Evolutionary conservation across 495 filamentous ascomycete genomes (phyloP).

Genomic region (Penicillium soppii): DNA sequence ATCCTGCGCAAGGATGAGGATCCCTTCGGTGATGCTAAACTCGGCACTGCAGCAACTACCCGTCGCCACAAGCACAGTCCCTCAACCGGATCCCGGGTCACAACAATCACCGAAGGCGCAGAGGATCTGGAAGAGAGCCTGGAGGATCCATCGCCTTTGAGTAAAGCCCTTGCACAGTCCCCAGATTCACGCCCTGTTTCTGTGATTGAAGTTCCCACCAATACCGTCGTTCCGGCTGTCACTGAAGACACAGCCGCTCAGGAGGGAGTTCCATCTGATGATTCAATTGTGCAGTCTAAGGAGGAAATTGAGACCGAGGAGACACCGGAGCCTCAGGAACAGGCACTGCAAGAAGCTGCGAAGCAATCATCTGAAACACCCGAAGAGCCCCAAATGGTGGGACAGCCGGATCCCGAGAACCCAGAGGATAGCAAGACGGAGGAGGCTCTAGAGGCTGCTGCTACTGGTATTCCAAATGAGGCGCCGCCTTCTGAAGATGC

Average conservation of each 20-base stretch:
- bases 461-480: conserved; percentile 9
- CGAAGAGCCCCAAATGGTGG: conserved; percentile 3
- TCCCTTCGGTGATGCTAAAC: conserved; percentile 36
- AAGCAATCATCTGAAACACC: conserved; percentile 2
- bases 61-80: conserved; percentile 72
- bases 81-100: conserved; percentile 70
- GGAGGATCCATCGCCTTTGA: conserved; percentile 10
- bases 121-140: conserved; percentile 56
- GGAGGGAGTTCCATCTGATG: not conserved
- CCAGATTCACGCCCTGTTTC: conserved; percentile 15
- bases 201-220: conserved; percentile 2
- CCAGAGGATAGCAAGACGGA: not conserved
- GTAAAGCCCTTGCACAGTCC: conserved; percentile 16
- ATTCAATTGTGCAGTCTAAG: conserved; percentile 5
- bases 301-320: conserved; percentile 2
- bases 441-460: conserved; percentile 1
- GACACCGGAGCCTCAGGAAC: not conserved
- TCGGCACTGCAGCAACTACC: conserved; percentile 62
- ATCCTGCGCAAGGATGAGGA: conserved; percentile 38
- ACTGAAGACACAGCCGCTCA: conserved; percentile 4
- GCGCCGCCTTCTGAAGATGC: conserved; percentile 11
- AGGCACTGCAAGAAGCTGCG: not conserved
- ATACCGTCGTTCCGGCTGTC: not conserved
- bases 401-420: not conserved
- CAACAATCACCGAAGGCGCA: conserved; percentile 67